Evolutionary conservation across 805 yeast species (phyloP).

Genomic region (Yarrowia bubula): DNA sequence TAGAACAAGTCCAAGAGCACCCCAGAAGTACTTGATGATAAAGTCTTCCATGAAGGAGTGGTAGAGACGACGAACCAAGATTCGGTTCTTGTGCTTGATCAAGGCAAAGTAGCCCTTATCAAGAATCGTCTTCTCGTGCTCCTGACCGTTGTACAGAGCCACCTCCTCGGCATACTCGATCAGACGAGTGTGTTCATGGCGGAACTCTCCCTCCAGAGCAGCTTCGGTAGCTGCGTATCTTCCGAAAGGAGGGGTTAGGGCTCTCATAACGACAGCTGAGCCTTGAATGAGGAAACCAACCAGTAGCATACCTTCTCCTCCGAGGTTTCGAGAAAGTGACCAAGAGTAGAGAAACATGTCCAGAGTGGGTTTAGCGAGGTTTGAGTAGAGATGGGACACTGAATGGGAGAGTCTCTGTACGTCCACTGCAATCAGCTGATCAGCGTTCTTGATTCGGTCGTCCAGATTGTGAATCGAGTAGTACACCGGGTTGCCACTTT

Average conservation of each 20-base stretch:
- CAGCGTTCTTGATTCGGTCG: slow-evolving; percentile 63
- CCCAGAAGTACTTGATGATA: slow-evolving; percentile 89
- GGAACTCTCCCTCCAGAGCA: slow-evolving; percentile 77
- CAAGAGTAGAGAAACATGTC: slow-evolving; percentile 79
- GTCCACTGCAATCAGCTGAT: slow-evolving; percentile 80
- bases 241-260: slow-evolving; percentile 89
- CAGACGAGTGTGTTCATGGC: slow-evolving; percentile 77
- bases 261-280: slow-evolving; percentile 68
- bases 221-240: slow-evolving; percentile 73
- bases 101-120: slow-evolving; percentile 80
- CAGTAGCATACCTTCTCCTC: slow-evolving; percentile 67
- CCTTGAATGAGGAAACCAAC: slow-evolving; percentile 78
- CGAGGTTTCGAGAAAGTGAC: slow-evolving; percentile 55
- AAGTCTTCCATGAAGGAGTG: slow-evolving; percentile 86
- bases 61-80: slow-evolving; percentile 66
- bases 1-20: slow-evolving; percentile 85
- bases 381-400: slow-evolving; percentile 73
- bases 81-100: slow-evolving; percentile 72
- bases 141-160: slow-evolving; percentile 79
- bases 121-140: slow-evolving; percentile 69
- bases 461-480: slow-evolving; percentile 68
- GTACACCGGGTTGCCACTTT: slow-evolving; percentile 61
- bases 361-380: slow-evolving; percentile 75
- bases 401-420: slow-evolving; percentile 70
- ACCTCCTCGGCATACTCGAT: slow-evolving; percentile 81